phyloP scores from a whole-genome alignment of 2,329 filamentous ascomycete genomes.

The Neonectria sp. region DNA sequence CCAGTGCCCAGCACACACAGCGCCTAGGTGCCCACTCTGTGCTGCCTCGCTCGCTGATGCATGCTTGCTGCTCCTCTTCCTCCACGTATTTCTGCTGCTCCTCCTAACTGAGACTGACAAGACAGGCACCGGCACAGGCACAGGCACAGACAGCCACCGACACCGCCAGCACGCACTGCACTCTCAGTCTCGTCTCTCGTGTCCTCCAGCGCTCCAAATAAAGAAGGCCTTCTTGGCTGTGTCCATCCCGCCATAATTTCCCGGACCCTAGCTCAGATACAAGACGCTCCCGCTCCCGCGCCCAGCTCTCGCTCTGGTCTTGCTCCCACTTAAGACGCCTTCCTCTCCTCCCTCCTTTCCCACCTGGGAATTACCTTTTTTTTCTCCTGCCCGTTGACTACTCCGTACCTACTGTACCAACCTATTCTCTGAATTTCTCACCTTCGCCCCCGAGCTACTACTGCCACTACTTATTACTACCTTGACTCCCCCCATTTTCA shows the following conservation, averaged over 20 bases:
- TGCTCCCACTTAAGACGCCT: conserved; percentile 28
- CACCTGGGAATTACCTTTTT: conserved; percentile 41
- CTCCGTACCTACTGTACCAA: conserved; percentile 17
- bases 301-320: conserved; percentile 35
- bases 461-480: conserved; percentile 44
- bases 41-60: conserved; percentile 11
- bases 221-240: conserved; percentile 45
- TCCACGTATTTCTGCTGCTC: conserved; percentile 31
- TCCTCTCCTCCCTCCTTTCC: conserved; percentile 28
- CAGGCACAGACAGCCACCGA: conserved; percentile 36
- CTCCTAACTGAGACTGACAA: conserved; percentile 44
- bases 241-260: conserved; percentile 48
- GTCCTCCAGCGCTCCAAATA: conserved; percentile 41
- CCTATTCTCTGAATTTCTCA: conserved; percentile 33
- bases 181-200: conserved; percentile 20
- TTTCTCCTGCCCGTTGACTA: conserved; percentile 28
- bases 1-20: conserved; percentile 2
- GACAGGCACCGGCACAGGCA: conserved; percentile 32
- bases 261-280: conserved; percentile 43
- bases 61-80: conserved; percentile 9
- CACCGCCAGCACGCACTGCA: conserved; percentile 32
- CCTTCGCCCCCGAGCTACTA: conserved; percentile 37
- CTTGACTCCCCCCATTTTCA: conserved; percentile 45
- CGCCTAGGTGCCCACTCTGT: conserved; percentile 14
- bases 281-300: conserved; percentile 34